phyloP scores from a whole-genome alignment of 73 alveolate genomes.

The Tetrahymena borealis region DNA sequence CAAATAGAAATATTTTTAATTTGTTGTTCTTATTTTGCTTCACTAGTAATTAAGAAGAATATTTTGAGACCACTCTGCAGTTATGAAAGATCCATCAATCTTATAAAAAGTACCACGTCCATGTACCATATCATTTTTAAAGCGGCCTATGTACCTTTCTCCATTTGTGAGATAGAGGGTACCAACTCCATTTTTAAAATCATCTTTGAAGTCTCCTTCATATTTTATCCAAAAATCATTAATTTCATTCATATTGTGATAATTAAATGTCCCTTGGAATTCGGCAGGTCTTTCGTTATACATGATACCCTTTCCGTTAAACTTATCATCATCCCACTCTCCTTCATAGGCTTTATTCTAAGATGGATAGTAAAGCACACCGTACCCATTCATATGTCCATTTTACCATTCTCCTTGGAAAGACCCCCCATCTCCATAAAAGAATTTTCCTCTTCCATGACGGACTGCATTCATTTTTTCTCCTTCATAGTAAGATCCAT shows the following conservation, averaged over 20 bases:
- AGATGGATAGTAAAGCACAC: constrained; percentile 33
- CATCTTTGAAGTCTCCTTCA: constrained; percentile 45
- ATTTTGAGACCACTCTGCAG: constrained; percentile 16
- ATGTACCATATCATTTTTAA: constrained; percentile 25
- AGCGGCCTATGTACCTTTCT: constrained; percentile 24
- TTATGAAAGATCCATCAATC: neutral
- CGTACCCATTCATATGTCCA: constrained; percentile 37
- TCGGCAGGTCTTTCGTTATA: constrained; percentile 31
- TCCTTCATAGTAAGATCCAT: constrained; percentile 36
- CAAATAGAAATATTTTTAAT: no score
- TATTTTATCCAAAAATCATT: constrained; percentile 22
- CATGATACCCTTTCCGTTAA: constrained; percentile 40
- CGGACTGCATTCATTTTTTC: constrained; percentile 36
- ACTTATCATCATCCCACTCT: constrained; percentile 38
- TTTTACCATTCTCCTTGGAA: constrained; percentile 36
- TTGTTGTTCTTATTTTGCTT: no score
- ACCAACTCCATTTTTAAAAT: constrained; percentile 33
- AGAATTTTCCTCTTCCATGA: constrained; percentile 33
- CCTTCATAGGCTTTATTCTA: constrained; percentile 41
- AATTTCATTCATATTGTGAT: neutral
- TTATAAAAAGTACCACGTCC: constrained; percentile 31
- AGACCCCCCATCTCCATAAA: constrained; percentile 33
- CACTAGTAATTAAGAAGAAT: neutral
- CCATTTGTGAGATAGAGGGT: constrained; percentile 38
- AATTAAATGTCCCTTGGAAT: neutral